Evolutionary conservation across 129 eudicot genomes (phyloP), one percentile per base, ranked within the genome.

Genomic region (sunflower (Helianthus annuus)): DNA sequence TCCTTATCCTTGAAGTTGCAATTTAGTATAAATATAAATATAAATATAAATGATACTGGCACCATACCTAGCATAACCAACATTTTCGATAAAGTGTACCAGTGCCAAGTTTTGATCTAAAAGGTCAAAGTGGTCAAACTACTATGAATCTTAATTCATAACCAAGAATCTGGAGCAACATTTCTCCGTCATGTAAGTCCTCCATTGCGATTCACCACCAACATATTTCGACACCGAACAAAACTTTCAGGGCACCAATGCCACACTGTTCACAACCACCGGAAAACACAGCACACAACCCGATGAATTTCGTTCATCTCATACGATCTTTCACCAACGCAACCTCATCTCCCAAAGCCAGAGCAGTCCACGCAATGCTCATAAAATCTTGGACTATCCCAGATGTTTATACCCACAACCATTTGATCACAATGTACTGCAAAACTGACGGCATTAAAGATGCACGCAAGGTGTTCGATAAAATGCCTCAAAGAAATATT

Each of bases 401-500:
- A 59, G 96, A 87, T 85, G 84, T 87, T 34, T 84, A 78, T 15
- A 78, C 83, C 0, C 27, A 69, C 84, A 90, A 90, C 72, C 96
- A 90, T 79, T 66, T 90, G 61, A 78, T 90, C 61, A 29, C 86
- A 0, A 81, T 85, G 94, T 87, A 90, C 36, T 55, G 78, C 0
- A 87, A 87, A 58, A 73, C 82, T 9, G 61, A 74, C 24, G 68
- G 60, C 13, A 52, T 85, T 0, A 63, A 75, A 1, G 66, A 90
- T 59, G 91, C 91, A 15, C 89, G 76, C 52, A 62, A 76, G 7
- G 68, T 90, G 91, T 90, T 90, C 48, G 97, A 83, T 66, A n/a
- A 48, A 79, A 87, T 83, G 97, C 80, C 85, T 69, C 80, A 76
- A 2, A 49, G 91, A 77, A 90, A 90, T 75, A 19, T 79, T 27